Evolutionary conservation across 1,284 basidiomycete species (phyloP), one percentile per base, ranked within the genome.

Genomic region (Wallemia mellicola): DNA sequence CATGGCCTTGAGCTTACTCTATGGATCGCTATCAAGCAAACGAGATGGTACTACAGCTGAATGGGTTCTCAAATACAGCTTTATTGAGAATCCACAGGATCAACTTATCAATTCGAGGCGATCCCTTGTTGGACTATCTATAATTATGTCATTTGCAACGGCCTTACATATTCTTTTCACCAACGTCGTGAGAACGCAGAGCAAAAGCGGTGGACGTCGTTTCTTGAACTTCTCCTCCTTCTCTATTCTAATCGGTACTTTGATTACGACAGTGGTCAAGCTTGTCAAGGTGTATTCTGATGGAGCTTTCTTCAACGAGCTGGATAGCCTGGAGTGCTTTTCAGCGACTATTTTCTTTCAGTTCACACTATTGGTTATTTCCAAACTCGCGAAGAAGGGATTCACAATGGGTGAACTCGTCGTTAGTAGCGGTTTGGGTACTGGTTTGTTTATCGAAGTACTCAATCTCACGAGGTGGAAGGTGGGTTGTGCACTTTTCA

Each of bases 361-460:
- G 68, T 81, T 87, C 65, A 81, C 85, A 55, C 74, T 96, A 59
- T 98, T 96, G 68, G 76, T 83, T 58, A 85, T 85, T 59, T 78
- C 94, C 58, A 78, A 92, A 24, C 75, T 99, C 28, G 92, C 89
- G 0, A 81, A 94, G 64, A 79, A 83, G 25, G 86, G 86, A 15
- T 92, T 96, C 70, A 98, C 92, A 0, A 75, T 98, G 1, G 94
- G 94, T 57, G 94, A 99, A 69, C 76, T 96, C 11, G 82, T 81
- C 22, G 73, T 95, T 24, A 83, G 94, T 17, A 82, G 82, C 33
- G 84, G 86, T 63, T 84, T 88, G 54, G 88, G 85, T 19, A 85
- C 88, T 0, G 82, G 82, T 1, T 68, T 98, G 30, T 82, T 81
- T 65, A 80, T 89, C 73, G 94, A 98, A 68, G 74, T 81, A 24